Conservation (phyloP, 1,284 basidiomycete species). For the Cutaneotrichosporon sp. region DNA sequence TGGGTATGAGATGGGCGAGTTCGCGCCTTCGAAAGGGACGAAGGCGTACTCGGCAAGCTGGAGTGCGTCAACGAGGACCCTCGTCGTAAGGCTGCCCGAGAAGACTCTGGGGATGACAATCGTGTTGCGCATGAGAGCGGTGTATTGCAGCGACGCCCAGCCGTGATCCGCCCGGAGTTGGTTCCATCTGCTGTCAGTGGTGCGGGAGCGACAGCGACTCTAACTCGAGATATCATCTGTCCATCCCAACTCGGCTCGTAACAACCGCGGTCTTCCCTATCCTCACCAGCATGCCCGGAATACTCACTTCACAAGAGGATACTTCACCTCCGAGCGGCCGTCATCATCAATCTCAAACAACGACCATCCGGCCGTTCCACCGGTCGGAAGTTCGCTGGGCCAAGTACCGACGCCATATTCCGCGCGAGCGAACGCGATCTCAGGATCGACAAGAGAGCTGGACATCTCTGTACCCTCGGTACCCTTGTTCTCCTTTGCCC, state of each 20-base stretch:
- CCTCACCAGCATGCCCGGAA: not conserved
- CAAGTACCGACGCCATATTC: constrained; percentile 24
- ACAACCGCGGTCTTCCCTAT: not conserved
- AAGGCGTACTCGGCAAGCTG: constrained; percentile 43
- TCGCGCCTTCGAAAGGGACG: constrained; percentile 18
- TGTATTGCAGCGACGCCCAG: constrained; percentile 44
- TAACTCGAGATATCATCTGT: not conserved
- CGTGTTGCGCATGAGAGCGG: constrained; percentile 20
- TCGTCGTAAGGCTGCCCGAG: not conserved
- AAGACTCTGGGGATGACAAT: not conserved
- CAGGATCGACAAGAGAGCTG: constrained; percentile 15
- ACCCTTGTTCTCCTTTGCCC: not conserved
- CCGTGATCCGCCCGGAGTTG: constrained; percentile 43
- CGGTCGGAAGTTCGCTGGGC: constrained; percentile 33
- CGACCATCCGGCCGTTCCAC: constrained; percentile 36
- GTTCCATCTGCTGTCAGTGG: constrained; percentile 26
- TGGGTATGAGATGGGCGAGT: not conserved
- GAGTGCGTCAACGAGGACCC: constrained; percentile 33
- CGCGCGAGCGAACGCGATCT: constrained; percentile 30
- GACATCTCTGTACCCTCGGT: not conserved
- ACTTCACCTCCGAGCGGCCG: constrained; percentile 31
- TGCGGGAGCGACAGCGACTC: not conserved
- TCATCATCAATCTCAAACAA: constrained; percentile 23
- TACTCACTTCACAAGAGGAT: constrained; percentile 23
- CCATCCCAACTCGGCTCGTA: no score